Evolutionary conservation across 768 basidiomycete species (phyloP).

Genomic region (Dentipellis fragilis): DNA sequence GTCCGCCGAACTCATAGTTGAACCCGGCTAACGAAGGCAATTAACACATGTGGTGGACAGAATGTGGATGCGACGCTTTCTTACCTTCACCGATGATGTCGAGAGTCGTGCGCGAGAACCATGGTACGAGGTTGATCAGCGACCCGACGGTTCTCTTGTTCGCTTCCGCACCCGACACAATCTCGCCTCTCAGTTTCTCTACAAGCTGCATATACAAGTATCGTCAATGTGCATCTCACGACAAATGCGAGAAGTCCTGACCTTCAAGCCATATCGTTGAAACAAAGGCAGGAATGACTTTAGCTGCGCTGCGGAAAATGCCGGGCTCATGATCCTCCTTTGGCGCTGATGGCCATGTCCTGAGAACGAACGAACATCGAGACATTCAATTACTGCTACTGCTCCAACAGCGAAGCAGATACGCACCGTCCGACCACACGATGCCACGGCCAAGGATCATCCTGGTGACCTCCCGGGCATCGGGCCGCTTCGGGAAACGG

Average conservation of each 20-base stretch:
- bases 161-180: conserved; percentile 1
- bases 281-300: conserved; percentile 17
- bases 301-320: conserved; percentile 15
- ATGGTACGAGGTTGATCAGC: conserved; percentile 11
- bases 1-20: conserved; percentile 16
- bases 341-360: conserved; percentile 14
- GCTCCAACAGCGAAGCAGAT: background rate
- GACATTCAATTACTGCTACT: background rate
- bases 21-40: conserved; percentile 14
- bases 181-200: conserved; percentile 17
- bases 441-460: conserved; percentile 14
- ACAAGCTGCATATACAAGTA: conserved; percentile 9
- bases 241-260: background rate
- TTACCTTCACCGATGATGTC: conserved; percentile 20
- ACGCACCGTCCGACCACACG: conserved; percentile 11
- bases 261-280: conserved; percentile 13
- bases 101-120: conserved; percentile 18
- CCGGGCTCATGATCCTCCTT: conserved; percentile 17
- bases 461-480: conserved; percentile 9
- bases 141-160: background rate
- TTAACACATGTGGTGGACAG: background rate
- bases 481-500: conserved; percentile 13
- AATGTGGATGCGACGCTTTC: background rate
- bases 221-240: background rate
- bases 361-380: background rate